Evolutionary conservation across 1,284 basidiomycete genomes (phyloP).

Genomic region (Trametes versicolor): DNA sequence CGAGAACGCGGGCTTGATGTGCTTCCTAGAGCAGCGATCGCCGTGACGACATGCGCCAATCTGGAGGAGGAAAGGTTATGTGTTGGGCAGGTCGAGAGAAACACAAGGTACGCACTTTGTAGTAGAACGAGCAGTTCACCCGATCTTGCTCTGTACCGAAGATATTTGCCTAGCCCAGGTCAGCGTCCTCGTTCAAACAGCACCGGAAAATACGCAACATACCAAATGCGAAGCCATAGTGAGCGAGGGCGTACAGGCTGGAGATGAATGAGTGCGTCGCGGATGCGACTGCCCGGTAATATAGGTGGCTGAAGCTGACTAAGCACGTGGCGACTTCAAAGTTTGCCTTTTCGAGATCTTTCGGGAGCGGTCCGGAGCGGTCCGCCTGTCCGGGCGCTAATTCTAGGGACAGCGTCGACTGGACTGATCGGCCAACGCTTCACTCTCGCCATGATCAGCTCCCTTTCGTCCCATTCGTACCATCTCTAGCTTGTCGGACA

Average conservation of each 20-base stretch:
- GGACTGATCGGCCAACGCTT: background rate
- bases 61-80: constrained; percentile 49
- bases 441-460: background rate
- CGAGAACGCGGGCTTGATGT: constrained; percentile 97
- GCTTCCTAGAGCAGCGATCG: constrained; percentile 96
- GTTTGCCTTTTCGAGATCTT: constrained; percentile 27
- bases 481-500: background rate
- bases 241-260: constrained; percentile 17
- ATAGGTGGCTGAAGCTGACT: constrained; percentile 38
- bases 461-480: background rate
- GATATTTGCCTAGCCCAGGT: constrained; percentile 72
- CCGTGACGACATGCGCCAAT: constrained; percentile 97
- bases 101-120: constrained; percentile 69
- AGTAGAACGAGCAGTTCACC: constrained; percentile 96
- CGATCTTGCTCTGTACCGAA: constrained; percentile 93
- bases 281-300: constrained; percentile 18
- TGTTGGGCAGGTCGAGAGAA: constrained; percentile 8
- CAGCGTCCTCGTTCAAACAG: background rate
- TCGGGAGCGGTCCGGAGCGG: constrained; percentile 10
- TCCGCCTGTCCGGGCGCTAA: background rate
- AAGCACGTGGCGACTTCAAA: constrained; percentile 5
- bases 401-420: background rate
- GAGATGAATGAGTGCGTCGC: constrained; percentile 8
- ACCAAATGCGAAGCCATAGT: constrained; percentile 74
- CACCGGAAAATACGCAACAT: constrained; percentile 30